Evolutionary conservation across 441 rosid genomes (phyloP), one percentile per base, ranked within the genome.

Genomic region (Metrosideros polymorpha): DNA sequence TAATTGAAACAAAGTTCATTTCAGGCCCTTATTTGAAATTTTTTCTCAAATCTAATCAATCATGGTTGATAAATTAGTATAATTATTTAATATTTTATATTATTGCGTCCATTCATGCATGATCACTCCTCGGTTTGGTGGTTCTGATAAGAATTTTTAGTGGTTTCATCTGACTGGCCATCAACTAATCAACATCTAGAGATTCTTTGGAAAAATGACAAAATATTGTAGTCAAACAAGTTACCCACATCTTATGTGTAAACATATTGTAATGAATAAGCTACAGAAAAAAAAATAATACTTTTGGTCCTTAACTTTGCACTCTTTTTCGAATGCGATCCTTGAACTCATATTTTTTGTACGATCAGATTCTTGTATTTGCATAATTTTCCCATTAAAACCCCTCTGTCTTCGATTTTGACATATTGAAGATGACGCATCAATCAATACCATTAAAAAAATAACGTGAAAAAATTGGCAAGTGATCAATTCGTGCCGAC

Each of bases 381-480:
- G 32, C 18, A 12, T n/a, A 30, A 17, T 29, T 59, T 29, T 59
- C 9, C 22, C 39, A 30, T 30, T 30, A 17, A 12, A n/a, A 3
- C 75, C 35, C 39, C 6, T 30, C 4, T 2, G 2, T 29, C 2
- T 14, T 6, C 8, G 75, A 61, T 61, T 15, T 61, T 3, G 75
- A 30, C 22, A 61, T 1, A 30, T 29, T 7, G 39, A 61, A 7
- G 4, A 4, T 7, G 3, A 15, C 18, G 5, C 24, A 17, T 39
- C n/a, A 0, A 9, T 10, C 49, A 12, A 22, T 22, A 22, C 25
- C 13, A 9, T 1, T 2, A 35, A 9, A 9, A 19, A 35, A 66
- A 66, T 10, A 71, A 71, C 0, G 12, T 42, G n/a, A 6, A 71
- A 71, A 39, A 71, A 22, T 22, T 71, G 79, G 47, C 22, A 10